Percentiles rank a stretch among this genome's conserved stretches.
Evolutionary conservation across 2,329 filamentous ascomycete genomes (phyloP).

Genomic region (Plenodomus biglobosus): DNA sequence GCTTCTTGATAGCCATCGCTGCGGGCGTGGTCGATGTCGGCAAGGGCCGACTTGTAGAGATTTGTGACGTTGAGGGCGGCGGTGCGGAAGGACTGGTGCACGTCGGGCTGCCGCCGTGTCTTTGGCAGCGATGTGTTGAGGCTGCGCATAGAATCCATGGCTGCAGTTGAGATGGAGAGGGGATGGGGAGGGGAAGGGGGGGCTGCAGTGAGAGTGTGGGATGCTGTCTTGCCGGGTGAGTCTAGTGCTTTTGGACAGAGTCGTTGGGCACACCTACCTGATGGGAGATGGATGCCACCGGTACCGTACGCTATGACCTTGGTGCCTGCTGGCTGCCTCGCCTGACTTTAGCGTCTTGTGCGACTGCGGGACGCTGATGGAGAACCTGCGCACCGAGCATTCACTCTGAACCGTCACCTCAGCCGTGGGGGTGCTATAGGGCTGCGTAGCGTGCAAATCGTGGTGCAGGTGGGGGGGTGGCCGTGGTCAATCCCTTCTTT

Average conservation of each 20-base stretch:
- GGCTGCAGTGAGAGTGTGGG: too few species aligned
- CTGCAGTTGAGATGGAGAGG: background rate
- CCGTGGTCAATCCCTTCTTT: background rate
- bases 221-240: too few species aligned
- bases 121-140: constrained; percentile 46
- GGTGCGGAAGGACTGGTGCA: constrained; percentile 87
- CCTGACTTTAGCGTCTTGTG: background rate
- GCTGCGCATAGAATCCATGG: constrained; percentile 47
- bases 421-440: background rate
- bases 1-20: constrained; percentile 90
- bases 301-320: background rate
- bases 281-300: too few species aligned
- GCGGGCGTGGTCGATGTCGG: constrained; percentile 73
- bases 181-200: too few species aligned
- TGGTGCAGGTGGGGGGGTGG: background rate
- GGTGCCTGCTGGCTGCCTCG: background rate
- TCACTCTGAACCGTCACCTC: background rate
- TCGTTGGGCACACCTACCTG: too few species aligned
- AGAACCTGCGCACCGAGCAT: background rate
- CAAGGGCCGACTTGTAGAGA: constrained; percentile 87
- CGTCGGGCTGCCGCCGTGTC: constrained; percentile 47
- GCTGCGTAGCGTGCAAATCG: background rate
- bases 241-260: too few species aligned
- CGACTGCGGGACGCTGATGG: background rate
- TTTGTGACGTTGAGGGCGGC: constrained; percentile 94